phyloP scores from a whole-genome alignment of 1,284 basidiomycete genomes.

The Boletus sp. region DNA sequence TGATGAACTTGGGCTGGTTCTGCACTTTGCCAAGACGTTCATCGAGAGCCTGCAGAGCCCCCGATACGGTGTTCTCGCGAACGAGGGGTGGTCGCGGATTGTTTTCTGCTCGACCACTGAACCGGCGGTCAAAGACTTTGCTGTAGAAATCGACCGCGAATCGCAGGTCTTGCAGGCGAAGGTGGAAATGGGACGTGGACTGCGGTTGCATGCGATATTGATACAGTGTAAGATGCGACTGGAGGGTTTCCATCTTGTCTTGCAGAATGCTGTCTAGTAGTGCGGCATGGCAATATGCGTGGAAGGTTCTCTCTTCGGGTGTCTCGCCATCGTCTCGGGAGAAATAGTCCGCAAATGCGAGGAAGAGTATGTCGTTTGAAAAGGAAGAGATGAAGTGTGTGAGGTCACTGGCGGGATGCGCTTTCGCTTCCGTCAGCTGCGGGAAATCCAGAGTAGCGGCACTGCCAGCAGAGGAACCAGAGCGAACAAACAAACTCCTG shows the following conservation, averaged over 20 bases:
- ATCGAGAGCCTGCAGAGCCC: constrained; percentile 59
- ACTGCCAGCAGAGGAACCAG: constrained; percentile 72
- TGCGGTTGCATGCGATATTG: constrained; percentile 58
- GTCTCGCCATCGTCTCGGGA: constrained; percentile 57
- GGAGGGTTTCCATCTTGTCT: constrained; percentile 79
- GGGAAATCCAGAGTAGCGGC: constrained; percentile 79
- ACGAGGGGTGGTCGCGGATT: constrained; percentile 62
- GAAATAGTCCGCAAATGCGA: constrained; percentile 74
- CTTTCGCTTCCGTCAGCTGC: constrained; percentile 60
- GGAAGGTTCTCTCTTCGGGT: constrained; percentile 56
- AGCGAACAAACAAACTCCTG: constrained; percentile 80
- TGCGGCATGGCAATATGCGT: constrained; percentile 72
- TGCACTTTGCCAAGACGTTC: constrained; percentile 48
- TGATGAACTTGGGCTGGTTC: constrained; percentile 41
- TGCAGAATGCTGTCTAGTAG: constrained; percentile 84
- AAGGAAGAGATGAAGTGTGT: constrained; percentile 83
- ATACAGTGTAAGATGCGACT: constrained; percentile 70
- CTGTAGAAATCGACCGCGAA: constrained; percentile 71
- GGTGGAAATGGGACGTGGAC: constrained; percentile 54
- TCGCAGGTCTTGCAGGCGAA: constrained; percentile 64
- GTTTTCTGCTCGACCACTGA: constrained; percentile 61
- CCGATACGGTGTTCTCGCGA: constrained; percentile 63
- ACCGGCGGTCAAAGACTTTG: constrained; percentile 65
- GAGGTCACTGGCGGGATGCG: constrained; percentile 67
- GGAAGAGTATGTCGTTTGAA: constrained; percentile 71